Percentiles rank a stretch among this genome's conserved stretches.
Evolutionary conservation across 768 basidiomycete species (phyloP).

Genomic region (Peribolospora kevripleyi): DNA sequence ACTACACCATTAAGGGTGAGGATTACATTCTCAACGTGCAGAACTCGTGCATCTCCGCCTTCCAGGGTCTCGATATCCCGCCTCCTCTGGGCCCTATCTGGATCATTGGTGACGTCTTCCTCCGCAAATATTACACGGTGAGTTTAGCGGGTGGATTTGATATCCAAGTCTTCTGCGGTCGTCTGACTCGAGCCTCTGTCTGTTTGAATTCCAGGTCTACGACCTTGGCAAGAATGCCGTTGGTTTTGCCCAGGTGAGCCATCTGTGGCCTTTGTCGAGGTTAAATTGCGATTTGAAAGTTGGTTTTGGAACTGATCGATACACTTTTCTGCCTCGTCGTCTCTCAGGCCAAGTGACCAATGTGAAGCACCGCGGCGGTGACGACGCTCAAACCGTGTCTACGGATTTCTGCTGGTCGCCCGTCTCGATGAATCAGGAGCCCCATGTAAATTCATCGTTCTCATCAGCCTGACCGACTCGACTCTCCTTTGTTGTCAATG

Average conservation of each 20-base stretch:
- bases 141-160: not conserved
- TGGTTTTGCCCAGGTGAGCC: conserved; percentile 38
- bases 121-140: conserved; percentile 46
- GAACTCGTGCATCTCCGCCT: conserved; percentile 80
- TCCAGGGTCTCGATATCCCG: conserved; percentile 76
- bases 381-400: not conserved
- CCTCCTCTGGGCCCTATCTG: conserved; percentile 11
- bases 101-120: conserved; percentile 46
- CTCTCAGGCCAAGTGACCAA: too few species aligned
- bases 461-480: too few species aligned
- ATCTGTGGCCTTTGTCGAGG: not conserved
- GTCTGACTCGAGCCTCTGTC: too few species aligned
- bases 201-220: conserved; percentile 28
- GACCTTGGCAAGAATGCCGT: conserved; percentile 54
- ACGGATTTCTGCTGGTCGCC: not conserved
- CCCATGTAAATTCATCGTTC: not conserved
- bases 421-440: not conserved
- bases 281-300: not conserved
- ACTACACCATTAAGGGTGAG: conserved; percentile 44
- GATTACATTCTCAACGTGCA: conserved; percentile 81
- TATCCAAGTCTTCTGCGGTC: not conserved
- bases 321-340: too few species aligned
- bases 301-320: too few species aligned
- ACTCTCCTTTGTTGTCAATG: too few species aligned
- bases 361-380: too few species aligned